A percentile compares a stretch with the other conserved stretches of the same genome.
Evolutionary conservation across 1,139 yeast genomes (phyloP).

Genomic region (Casaregolazyma lundiana): DNA sequence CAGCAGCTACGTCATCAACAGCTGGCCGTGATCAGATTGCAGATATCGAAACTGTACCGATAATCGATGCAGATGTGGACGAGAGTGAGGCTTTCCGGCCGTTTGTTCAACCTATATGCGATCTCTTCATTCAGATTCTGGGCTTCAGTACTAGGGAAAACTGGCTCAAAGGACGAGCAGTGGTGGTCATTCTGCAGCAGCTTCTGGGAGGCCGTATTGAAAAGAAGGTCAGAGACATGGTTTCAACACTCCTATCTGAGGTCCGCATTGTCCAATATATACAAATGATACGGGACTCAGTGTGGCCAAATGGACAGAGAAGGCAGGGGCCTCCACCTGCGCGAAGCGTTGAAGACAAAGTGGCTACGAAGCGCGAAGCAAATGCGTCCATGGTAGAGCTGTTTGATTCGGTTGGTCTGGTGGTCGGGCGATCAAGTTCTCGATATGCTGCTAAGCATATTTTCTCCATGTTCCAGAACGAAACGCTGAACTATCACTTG

Average conservation of each 20-base stretch:
- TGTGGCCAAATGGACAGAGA: slow-evolving; percentile 61
- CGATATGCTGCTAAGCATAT: slow-evolving; percentile 56
- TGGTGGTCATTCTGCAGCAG: slow-evolving; percentile 77
- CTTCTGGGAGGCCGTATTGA: slow-evolving; percentile 86
- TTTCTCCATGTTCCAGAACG: slow-evolving; percentile 71
- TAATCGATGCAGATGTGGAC: slow-evolving; percentile 6
- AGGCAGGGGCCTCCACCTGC: slow-evolving; percentile 21
- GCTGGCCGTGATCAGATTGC: not conserved
- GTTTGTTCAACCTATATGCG: slow-evolving; percentile 81
- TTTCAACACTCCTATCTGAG: slow-evolving; percentile 42
- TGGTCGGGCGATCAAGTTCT: slow-evolving; percentile 68
- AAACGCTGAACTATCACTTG: slow-evolving; percentile 61
- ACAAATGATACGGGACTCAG: slow-evolving; percentile 38
- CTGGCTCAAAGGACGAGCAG: slow-evolving; percentile 84
- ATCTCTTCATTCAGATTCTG: slow-evolving; percentile 65
- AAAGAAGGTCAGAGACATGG: slow-evolving; percentile 54
- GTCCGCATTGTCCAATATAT: slow-evolving; percentile 48
- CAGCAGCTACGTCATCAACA: not conserved
- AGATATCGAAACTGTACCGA: slow-evolving; percentile 8
- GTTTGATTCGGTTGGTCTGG: slow-evolving; percentile 65
- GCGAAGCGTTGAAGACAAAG: slow-evolving; percentile 51
- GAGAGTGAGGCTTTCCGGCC: slow-evolving; percentile 37
- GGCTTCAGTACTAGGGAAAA: slow-evolving; percentile 56
- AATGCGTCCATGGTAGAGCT: slow-evolving; percentile 50
- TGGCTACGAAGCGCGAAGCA: slow-evolving; percentile 56